Evolutionary conservation across 345 rosid species (phyloP).

Genomic region (Chamaenerion angustifolium): DNA sequence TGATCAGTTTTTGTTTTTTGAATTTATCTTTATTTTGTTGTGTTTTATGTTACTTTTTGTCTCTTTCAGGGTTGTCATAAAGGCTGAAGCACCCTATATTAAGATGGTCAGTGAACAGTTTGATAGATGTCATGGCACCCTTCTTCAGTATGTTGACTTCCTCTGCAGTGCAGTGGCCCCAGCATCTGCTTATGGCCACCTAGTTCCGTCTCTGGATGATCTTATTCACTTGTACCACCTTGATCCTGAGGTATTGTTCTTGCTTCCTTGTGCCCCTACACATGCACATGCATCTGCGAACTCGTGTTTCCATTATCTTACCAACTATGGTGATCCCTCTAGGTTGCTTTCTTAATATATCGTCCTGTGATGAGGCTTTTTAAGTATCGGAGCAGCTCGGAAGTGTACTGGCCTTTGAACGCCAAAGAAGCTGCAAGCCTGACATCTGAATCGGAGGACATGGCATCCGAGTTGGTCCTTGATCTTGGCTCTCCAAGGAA

Average conservation of each 20-base stretch:
- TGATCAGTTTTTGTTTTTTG: too few species aligned
- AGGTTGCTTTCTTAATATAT: constrained; percentile 93
- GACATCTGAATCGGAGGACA: constrained; percentile 32
- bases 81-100: constrained; percentile 87
- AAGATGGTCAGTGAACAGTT: constrained; percentile 99
- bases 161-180: constrained; percentile 78
- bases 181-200: constrained; percentile 56
- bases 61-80: constrained; percentile 63
- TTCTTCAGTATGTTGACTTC: constrained; percentile 95
- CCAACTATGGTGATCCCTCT: background rate
- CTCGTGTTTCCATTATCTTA: background rate
- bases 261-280: constrained; percentile 9
- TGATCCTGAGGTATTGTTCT: constrained; percentile 72
- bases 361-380: constrained; percentile 97
- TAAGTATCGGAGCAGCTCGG: constrained; percentile 52
- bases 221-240: constrained; percentile 86
- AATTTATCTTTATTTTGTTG: background rate
- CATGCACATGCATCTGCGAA: too few species aligned
- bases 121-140: constrained; percentile 97
- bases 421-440: constrained; percentile 24
- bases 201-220: constrained; percentile 77
- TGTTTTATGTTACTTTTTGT: constrained; percentile 10
- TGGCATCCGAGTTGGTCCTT: constrained; percentile 32
- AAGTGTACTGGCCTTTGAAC: constrained; percentile 83
- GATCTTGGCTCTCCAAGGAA: constrained; percentile 52